Evolutionary conservation across 306 rosid species (phyloP).

Genomic region (Neltuma alba): DNA sequence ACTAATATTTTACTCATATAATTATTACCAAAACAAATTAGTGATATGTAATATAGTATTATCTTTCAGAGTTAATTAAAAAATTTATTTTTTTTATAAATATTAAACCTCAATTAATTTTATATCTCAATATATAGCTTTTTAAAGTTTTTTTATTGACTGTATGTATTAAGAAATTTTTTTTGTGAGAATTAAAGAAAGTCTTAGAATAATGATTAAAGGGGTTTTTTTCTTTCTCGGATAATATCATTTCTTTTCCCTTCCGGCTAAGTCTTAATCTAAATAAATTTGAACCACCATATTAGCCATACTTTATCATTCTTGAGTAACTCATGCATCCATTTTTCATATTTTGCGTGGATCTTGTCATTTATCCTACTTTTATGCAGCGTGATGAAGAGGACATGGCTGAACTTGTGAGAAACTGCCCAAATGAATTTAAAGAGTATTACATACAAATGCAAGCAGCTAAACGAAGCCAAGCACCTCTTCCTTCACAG

Average conservation of each 20-base stretch:
- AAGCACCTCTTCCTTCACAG: constrained; percentile 94
- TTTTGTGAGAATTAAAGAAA: no score
- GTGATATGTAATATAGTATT: no score
- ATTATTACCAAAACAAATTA: no score
- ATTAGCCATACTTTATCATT: constrained; percentile 13
- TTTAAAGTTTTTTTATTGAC: no score
- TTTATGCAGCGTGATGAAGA: constrained; percentile 82
- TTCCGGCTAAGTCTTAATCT: not conserved
- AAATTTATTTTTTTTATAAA: no score
- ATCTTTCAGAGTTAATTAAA: no score
- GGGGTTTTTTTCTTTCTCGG: no score
- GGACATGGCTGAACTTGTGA: constrained; percentile 83
- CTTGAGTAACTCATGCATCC: constrained; percentile 26
- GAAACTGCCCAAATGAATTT: constrained; percentile 75
- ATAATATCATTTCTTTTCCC: not conserved
- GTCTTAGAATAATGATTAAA: no score
- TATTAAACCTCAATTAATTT: no score
- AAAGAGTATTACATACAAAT: constrained; percentile 96
- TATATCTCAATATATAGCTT: no score
- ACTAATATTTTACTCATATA: no score
- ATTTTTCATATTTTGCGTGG: not conserved
- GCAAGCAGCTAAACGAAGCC: constrained; percentile 96
- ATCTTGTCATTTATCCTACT: constrained; percentile 29
- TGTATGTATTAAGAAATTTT: no score
- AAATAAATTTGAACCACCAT: not conserved